These are phyloP conservation scores for Geosmithia flava DNA, from an alignment of 2,329 filamentous ascomycete genomes.

Conservation along the genomic window DNA sequence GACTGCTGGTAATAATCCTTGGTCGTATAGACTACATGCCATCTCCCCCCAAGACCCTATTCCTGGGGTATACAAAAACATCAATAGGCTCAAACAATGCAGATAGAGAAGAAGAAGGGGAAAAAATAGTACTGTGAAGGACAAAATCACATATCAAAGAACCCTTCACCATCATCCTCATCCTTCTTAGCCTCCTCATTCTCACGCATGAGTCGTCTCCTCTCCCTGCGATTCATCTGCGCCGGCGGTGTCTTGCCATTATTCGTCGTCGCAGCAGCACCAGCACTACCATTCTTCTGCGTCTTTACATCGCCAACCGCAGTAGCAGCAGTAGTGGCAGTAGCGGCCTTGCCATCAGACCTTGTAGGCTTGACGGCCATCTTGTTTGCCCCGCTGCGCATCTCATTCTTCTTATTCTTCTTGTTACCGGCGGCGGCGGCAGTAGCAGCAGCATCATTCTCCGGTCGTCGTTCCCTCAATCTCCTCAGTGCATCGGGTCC, in stretches of 20 bases:
- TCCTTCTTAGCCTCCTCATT: conserved; percentile 20
- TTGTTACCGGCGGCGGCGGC: not conserved
- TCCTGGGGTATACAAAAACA: too few species aligned
- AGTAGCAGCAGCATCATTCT: conserved; percentile 4
- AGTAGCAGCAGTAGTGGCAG: too few species aligned
- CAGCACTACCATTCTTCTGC: not conserved
- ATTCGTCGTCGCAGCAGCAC: not conserved
- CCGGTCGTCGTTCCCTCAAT: conserved; percentile 38
- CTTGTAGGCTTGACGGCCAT: not conserved
- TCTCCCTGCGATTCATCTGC: conserved; percentile 21
- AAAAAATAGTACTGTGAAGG: not conserved
- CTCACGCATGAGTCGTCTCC: conserved; percentile 20
- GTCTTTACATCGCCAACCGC: not conserved
- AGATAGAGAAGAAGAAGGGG: not conserved
- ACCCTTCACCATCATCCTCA: conserved; percentile 38
- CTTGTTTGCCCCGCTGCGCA: not conserved
- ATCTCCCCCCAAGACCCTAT: too few species aligned
- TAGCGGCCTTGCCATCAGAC: not conserved
- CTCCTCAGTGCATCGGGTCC: conserved; percentile 37
- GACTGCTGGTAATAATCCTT: too few species aligned
- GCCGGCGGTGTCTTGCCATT: conserved; percentile 10
- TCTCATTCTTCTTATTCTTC: not conserved
- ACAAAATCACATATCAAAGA: conserved; percentile 35
- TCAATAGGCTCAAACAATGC: not conserved
- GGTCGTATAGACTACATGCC: too few species aligned